Conservation (phyloP, 768 basidiomycete species). For the Suillus brevipes region DNA sequence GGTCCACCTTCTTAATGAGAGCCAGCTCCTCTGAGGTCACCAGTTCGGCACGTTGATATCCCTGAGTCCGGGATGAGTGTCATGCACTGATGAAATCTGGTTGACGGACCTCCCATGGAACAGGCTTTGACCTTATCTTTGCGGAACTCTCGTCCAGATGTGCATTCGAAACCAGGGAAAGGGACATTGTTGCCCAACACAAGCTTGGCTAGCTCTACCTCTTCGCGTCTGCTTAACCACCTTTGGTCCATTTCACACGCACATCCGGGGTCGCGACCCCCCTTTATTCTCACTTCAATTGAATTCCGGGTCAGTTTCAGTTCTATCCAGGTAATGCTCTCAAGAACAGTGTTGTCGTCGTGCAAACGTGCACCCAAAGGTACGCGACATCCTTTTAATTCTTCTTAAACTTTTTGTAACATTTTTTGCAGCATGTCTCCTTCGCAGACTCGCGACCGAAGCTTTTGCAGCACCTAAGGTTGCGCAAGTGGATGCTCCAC, state of each 20-base stretch:
- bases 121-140: constrained; percentile 87
- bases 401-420: neutral
- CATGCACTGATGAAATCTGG: neutral
- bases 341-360: constrained; percentile 33
- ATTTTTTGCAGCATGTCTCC: constrained; percentile 15
- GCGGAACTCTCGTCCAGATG: constrained; percentile 86
- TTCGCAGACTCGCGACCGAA: constrained; percentile 48
- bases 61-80: constrained; percentile 47
- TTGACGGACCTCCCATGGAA: constrained; percentile 88
- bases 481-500: constrained; percentile 14
- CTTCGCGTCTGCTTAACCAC: constrained; percentile 3
- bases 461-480: constrained; percentile 15
- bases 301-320: neutral
- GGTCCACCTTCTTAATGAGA: constrained; percentile 88
- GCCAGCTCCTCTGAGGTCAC: constrained; percentile 85
- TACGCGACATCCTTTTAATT: constrained; percentile 11
- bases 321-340: constrained; percentile 28
- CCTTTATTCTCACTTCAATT: neutral
- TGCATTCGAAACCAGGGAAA: constrained; percentile 74
- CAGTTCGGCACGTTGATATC: constrained; percentile 91
- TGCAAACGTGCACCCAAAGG: constrained; percentile 34
- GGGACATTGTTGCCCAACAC: constrained; percentile 51
- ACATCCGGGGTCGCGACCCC: constrained; percentile 6
- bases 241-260: constrained; percentile 9
- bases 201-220: neutral